Base-by-base conservation (phyloP, 371 early-diverging fungal species). In the Rhizopus arrhizus region DNA sequence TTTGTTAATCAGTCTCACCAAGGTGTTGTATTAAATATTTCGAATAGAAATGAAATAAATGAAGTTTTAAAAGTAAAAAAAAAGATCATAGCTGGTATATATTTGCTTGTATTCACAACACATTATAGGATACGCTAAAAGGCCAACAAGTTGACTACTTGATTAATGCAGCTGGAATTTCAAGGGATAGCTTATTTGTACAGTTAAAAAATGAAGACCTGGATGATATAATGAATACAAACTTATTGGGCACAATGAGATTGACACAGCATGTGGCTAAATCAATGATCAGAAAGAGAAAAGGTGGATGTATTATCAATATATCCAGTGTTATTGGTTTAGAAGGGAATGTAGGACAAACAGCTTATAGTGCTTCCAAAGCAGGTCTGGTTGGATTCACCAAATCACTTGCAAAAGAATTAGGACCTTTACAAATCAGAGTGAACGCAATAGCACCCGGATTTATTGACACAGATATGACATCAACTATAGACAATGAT, bases 371-470 rank as follows among this genome's bases (percentile, higher is more conserved):
- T 62, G 93, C 95, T 0, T 83, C 92, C 45, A 95, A 96, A 73
- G 89, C 93, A 1, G 95, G 92, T 3, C 53, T 93, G 15, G 73
- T 94, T 28, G 95, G 90, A 4, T 93, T 93, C 61, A 89, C 95
- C 9, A 85, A 87, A 48, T 84, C 92, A 10, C 69, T 94, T 15
- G 93, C 96, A 5, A 86, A 82, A 66, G 96, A 95, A 67, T 66
- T 93, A 1, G 95, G 89, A 0, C 83, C 89, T 8, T 73, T 74
- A 0, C 83, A 86, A 11, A 81, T 95, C 10, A 73, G 92, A 38
- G 94, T 91, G 6, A 94, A 93, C 74, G 84, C 84, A 1, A 84
- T 95, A 65, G 90, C 92, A 6, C 96, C 96, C 10, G 96, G 96
- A n/a, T 92, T 85, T 59, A 90, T 94, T 34, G 87, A 86, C 5